Evolutionary conservation across 2,329 filamentous ascomycete genomes (phyloP).

Genomic region (Aspergillus niger): DNA sequence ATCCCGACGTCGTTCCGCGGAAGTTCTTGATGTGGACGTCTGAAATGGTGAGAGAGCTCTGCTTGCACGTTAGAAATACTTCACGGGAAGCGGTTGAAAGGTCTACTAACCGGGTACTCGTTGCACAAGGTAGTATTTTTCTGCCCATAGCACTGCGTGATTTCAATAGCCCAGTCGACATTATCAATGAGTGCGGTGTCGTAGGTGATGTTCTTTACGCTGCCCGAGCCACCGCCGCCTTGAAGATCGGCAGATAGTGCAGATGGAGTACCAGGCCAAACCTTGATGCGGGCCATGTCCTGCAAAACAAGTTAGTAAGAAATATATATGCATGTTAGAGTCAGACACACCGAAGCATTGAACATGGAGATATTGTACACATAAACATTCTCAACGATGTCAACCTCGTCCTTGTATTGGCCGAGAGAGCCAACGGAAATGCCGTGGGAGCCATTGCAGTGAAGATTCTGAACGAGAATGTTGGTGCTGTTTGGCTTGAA

Average conservation of each 20-base stretch:
- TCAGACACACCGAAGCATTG: conserved; percentile 50
- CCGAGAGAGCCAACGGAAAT: conserved; percentile 73
- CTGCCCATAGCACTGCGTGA: conserved; percentile 68
- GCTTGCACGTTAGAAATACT: neutral
- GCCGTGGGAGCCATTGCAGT: conserved; percentile 70
- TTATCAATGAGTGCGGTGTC: conserved; percentile 62
- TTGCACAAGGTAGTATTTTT: conserved; percentile 64
- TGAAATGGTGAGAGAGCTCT: conserved; percentile 54
- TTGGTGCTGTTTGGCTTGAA: conserved; percentile 75
- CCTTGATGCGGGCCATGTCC: conserved; percentile 72
- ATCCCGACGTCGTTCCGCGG: conserved; percentile 54
- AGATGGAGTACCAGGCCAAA: conserved; percentile 64
- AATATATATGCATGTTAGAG: conserved; percentile 35
- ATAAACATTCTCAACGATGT: conserved; percentile 70
- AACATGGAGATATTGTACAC: conserved; percentile 63
- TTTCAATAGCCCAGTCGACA: conserved; percentile 66
- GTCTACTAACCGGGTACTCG: conserved; percentile 52
- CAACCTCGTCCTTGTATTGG: conserved; percentile 64
- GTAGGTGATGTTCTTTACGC: conserved; percentile 68
- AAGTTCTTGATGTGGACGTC: conserved; percentile 61
- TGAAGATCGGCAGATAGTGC: conserved; percentile 62
- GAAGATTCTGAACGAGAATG: conserved; percentile 66
- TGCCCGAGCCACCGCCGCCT: conserved; percentile 65
- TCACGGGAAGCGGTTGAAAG: neutral
- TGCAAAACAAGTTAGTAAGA: conserved; percentile 27